These are phyloP conservation scores for Rossbeevera mucosa DNA, from an alignment of 768 basidiomycete genomes.

Conservation along the genomic window DNA sequence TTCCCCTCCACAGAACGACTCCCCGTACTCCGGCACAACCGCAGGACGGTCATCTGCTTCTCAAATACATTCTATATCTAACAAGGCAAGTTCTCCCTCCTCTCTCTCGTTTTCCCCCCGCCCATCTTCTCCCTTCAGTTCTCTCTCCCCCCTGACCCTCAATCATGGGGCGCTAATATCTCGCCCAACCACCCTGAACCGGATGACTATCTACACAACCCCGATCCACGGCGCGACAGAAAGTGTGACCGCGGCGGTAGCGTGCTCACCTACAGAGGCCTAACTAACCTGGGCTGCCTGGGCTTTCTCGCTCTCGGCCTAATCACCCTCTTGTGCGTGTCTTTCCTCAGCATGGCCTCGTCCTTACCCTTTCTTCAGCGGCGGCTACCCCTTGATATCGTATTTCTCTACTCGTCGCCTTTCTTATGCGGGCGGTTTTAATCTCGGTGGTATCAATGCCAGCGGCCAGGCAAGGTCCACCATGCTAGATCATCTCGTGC, in stretches of 20 bases:
- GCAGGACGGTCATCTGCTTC: conserved; percentile 26
- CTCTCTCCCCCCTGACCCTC: conserved; percentile 69
- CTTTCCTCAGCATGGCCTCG: not conserved
- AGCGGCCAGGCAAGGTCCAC: conserved; percentile 54
- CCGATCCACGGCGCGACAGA: conserved; percentile 59
- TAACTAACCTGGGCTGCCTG: conserved; percentile 70
- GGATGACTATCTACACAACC: conserved; percentile 72
- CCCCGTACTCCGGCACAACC: conserved; percentile 36
- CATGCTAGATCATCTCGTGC: not conserved
- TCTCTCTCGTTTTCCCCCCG: not conserved
- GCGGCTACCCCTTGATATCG: conserved; percentile 59
- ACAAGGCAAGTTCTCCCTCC: conserved; percentile 42
- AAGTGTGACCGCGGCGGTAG: conserved; percentile 51
- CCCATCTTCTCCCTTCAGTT: conserved; percentile 39
- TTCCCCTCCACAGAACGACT: conserved; percentile 32
- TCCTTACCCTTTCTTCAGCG: conserved; percentile 34
- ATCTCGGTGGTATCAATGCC: conserved; percentile 72
- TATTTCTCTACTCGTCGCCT: conserved; percentile 45
- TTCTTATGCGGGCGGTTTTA: conserved; percentile 59
- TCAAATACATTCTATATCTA: conserved; percentile 47
- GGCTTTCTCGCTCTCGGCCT: conserved; percentile 49
- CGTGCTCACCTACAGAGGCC: conserved; percentile 64
- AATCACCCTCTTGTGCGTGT: conserved; percentile 55
- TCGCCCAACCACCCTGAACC: conserved; percentile 52
- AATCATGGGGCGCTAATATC: conserved; percentile 66